Conservation (phyloP, 225 moss, liverwort and hornwort species). For the Ulota crispa region DNA sequence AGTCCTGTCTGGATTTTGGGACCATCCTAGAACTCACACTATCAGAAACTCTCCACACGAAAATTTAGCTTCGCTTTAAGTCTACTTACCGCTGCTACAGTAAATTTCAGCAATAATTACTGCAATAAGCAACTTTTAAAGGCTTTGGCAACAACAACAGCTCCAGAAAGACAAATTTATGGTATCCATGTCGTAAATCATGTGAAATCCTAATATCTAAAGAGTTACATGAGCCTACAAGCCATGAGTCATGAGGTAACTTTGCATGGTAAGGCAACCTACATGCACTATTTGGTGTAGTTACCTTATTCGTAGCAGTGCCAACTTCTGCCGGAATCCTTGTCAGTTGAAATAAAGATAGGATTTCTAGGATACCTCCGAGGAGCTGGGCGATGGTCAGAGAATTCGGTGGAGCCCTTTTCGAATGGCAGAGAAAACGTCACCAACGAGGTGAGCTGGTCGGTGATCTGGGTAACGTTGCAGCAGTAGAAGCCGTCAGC, state of each 20-base stretch:
- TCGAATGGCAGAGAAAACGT: background rate
- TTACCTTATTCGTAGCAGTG: background rate
- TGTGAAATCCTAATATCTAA: too few species aligned
- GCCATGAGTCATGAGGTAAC: too few species aligned
- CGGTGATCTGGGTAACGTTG: background rate
- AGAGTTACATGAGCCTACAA: too few species aligned
- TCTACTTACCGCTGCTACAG: too few species aligned
- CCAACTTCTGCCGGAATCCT: background rate
- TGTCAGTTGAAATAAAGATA: background rate
- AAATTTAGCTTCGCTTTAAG: background rate
- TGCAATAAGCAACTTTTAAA: too few species aligned
- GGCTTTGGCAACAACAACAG: too few species aligned
- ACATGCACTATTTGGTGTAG: too few species aligned
- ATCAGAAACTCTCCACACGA: background rate
- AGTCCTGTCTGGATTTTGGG: background rate
- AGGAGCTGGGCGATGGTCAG: background rate
- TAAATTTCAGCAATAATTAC: too few species aligned
- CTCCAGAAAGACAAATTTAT: too few species aligned
- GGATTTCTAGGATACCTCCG: too few species aligned
- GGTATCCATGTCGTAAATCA: too few species aligned
- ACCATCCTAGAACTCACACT: background rate
- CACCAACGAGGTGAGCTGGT: background rate
- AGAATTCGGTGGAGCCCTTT: background rate
- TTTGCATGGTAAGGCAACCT: too few species aligned
- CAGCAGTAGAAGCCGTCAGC: background rate